Percentiles rank a stretch among this genome's conserved stretches.
Conservation (phyloP, 306 rosid species). For the Aeschynomene evenia region DNA sequence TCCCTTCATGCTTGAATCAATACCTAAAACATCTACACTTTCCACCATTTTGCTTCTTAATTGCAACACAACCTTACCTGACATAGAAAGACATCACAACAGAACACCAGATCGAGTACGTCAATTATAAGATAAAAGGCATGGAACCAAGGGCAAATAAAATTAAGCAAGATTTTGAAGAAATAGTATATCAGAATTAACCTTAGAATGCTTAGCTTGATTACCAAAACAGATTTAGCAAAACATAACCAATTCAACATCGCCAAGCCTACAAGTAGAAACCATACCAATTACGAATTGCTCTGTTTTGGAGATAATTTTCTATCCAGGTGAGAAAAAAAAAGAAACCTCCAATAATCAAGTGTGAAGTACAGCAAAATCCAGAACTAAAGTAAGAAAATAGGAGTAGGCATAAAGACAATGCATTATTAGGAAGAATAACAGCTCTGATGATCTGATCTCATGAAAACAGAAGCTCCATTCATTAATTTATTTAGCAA, state of each 20-base stretch:
- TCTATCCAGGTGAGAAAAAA: background rate
- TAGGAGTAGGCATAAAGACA: background rate
- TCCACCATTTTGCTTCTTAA: slow-evolving; percentile 22
- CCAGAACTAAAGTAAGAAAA: background rate
- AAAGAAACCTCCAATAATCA: background rate
- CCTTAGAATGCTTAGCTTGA: background rate
- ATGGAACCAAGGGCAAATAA: background rate
- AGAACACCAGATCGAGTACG: background rate
- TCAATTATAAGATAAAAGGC: background rate
- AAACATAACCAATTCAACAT: background rate
- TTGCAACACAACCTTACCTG: background rate
- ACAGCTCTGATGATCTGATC: background rate
- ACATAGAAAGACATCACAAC: no score
- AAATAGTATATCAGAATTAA: no score
- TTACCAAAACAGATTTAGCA: background rate
- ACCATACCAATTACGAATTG: no score
- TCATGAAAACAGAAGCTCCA: background rate
- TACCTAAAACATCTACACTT: slow-evolving; percentile 3
- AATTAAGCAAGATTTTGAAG: background rate
- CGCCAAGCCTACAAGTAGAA: no score
- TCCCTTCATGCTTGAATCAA: background rate
- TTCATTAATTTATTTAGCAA: background rate
- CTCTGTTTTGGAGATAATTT: no score
- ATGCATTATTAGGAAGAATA: background rate
- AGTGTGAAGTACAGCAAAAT: background rate